Base-by-base conservation (phyloP, 2,329 filamentous ascomycete genomes). In the Herpotrichia juniperi region DNA sequence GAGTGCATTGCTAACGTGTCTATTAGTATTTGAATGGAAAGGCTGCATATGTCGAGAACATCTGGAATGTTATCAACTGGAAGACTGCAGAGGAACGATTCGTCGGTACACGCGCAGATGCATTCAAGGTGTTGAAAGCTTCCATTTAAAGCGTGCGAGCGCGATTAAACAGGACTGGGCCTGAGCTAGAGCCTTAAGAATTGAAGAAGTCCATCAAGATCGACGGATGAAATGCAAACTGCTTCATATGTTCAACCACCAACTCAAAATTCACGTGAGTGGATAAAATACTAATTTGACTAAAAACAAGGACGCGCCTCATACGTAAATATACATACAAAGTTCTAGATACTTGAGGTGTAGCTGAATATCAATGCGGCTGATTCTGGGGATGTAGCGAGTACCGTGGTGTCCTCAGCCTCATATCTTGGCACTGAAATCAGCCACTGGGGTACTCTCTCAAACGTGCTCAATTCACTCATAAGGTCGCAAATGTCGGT, bases 21-120 rank as follows among this genome's bases (percentile, higher is more conserved):
- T 4, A 17, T 12, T 14, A 90, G 83, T 93, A 91, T 63, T 78
- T 88, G 52, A 92, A 92, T 64, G 85, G 86, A 53, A 91, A 91
- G 74, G 87, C 86, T 0, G 84, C 85, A 0, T 93, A 93, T 62
- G 82, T 91, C 6, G 83, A 89, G 54, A 88, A 88, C 56, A 89
- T 91, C 62, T 92, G 88, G 89, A 85, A 85, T 28, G 83, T 92
- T 26, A 85, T 92, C 67, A 91, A 91, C 76, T 92, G 89, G 89
- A 84, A 87, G 74, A 86, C 81, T 4, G 83, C 85, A 1, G 87
- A 90, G 76, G 74, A 79, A 52, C 81, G 88, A 25, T 90, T 84
- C 71, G 61, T 74, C 1, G 81, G 82, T 2, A 74, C 64, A 12
- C 66, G 66, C 16, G 67, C 62, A 10, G 74, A 76, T 58, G 71